phyloP scores from a whole-genome alignment of 108 stramenopile genomes.

The Nitzschia sp. region DNA sequence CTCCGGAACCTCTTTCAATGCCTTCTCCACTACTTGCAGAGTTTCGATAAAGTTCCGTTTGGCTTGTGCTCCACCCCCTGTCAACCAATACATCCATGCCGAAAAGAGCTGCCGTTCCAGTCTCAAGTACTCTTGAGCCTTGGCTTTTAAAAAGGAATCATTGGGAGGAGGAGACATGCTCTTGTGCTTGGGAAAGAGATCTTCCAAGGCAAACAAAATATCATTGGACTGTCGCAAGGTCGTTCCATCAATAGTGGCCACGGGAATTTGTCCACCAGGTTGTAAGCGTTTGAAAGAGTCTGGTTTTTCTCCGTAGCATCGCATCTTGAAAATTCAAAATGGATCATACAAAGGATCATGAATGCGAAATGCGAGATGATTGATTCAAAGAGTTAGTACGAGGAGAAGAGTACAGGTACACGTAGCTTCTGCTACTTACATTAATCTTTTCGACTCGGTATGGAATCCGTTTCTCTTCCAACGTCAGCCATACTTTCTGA shows the following conservation, averaged over 20 bases:
- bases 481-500: slow-evolving; percentile 82
- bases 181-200: slow-evolving; percentile 55
- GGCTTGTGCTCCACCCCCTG: slow-evolving; percentile 45
- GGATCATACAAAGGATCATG: too few relatives aligned
- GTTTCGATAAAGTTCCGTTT: slow-evolving; percentile 51
- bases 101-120: slow-evolving; percentile 85
- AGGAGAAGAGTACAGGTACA: too few relatives aligned
- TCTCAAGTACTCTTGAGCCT: slow-evolving; percentile 61
- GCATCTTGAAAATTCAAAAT: slow-evolving; percentile 45
- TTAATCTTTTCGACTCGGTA: slow-evolving; percentile 88
- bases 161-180: slow-evolving; percentile 33
- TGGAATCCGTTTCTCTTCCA: slow-evolving; percentile 88
- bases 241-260: slow-evolving; percentile 78
- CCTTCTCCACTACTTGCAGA: slow-evolving; percentile 69
- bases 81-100: slow-evolving; percentile 92
- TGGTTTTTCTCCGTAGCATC: slow-evolving; percentile 87
- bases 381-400: too few relatives aligned
- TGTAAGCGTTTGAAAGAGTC: slow-evolving; percentile 64
- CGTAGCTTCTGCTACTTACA: too few relatives aligned
- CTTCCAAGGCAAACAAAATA: slow-evolving; percentile 73
- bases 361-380: neutral
- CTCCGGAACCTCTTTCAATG: slow-evolving; percentile 36
- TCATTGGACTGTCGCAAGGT: slow-evolving; percentile 82
- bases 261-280: slow-evolving; percentile 79
- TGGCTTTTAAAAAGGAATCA: slow-evolving; percentile 9